phyloP scores from a whole-genome alignment of 1,284 basidiomycete species.

The Tilletia caries region DNA sequence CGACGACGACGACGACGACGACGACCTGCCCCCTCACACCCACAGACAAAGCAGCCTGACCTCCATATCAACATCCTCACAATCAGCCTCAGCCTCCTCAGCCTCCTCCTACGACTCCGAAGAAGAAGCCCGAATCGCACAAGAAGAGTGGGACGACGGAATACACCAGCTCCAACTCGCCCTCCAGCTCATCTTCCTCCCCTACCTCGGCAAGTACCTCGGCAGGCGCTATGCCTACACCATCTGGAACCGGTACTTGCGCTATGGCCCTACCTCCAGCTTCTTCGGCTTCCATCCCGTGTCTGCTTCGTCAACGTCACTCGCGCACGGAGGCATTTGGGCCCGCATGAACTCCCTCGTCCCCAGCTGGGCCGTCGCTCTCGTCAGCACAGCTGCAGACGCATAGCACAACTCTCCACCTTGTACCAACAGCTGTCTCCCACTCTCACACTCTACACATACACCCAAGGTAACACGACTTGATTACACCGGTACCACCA shows the following conservation, averaged over 20 bases:
- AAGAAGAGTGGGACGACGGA: slow-evolving; percentile 36
- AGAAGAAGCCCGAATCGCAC: slow-evolving; percentile 16
- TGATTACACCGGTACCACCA: too few relatives aligned
- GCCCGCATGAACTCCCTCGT: neutral
- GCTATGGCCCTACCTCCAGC: neutral
- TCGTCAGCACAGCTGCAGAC: neutral
- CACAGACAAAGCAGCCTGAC: neutral
- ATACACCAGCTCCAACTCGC: slow-evolving; percentile 30
- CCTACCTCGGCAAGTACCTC: slow-evolving; percentile 34
- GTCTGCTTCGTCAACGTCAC: neutral
- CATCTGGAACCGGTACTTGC: slow-evolving; percentile 5
- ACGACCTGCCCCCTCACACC: neutral
- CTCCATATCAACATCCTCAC: neutral
- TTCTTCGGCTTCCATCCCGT: neutral
- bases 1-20: too few relatives aligned
- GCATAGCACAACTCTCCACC: too few relatives aligned
- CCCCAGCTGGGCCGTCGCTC: neutral
- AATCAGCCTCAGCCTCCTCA: neutral
- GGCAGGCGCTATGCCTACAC: slow-evolving; percentile 29
- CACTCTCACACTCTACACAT: too few relatives aligned
- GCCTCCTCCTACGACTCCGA: slow-evolving; percentile 10
- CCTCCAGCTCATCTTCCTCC: slow-evolving; percentile 33
- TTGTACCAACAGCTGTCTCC: too few relatives aligned
- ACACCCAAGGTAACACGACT: too few relatives aligned
- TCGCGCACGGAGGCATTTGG: neutral